These are phyloP conservation scores for Elsinoe perseae DNA, from an alignment of 2,329 filamentous ascomycete species.

Conservation along the genomic window DNA sequence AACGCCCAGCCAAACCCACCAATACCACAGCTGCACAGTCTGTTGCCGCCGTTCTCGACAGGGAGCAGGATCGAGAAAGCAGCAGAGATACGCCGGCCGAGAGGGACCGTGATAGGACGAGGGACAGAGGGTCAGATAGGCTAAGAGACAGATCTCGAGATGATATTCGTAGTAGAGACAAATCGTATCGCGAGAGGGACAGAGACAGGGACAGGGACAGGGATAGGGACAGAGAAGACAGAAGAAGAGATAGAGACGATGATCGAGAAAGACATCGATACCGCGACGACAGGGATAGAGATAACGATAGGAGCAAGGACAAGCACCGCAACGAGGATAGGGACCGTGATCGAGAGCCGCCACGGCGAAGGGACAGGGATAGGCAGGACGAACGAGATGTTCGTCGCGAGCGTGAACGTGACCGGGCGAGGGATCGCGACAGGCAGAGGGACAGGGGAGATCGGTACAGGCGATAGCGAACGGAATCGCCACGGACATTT, in stretches of 20 bases:
- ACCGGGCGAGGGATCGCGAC: slow-evolving; percentile 11
- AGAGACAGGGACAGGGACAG: not conserved
- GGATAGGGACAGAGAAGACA: slow-evolving; percentile 6
- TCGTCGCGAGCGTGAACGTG: slow-evolving; percentile 16
- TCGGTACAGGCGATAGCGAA: not conserved
- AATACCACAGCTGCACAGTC: slow-evolving; percentile 16
- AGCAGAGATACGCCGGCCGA: slow-evolving; percentile 22
- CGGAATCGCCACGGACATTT: not conserved
- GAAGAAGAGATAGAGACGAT: slow-evolving; percentile 1
- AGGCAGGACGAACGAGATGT: slow-evolving; percentile 27
- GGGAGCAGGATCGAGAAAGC: slow-evolving; percentile 23
- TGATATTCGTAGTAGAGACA: not conserved
- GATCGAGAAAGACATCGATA: slow-evolving; percentile 25
- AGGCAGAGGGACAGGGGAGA: slow-evolving; percentile 7
- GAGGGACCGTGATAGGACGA: slow-evolving; percentile 21
- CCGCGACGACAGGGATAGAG: slow-evolving; percentile 21
- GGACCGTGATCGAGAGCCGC: not conserved
- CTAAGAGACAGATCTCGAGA: slow-evolving; percentile 1
- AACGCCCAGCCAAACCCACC: slow-evolving; percentile 37
- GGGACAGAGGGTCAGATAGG: not conserved
- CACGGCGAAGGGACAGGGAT: slow-evolving; percentile 21
- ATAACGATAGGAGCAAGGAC: slow-evolving; percentile 20
- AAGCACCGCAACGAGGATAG: slow-evolving; percentile 15
- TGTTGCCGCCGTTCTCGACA: slow-evolving; percentile 18
- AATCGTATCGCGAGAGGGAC: too few relatives aligned